Evolutionary conservation across 805 yeast genomes (phyloP).

Genomic region (Zygosaccharomyces kombuchaensis): DNA sequence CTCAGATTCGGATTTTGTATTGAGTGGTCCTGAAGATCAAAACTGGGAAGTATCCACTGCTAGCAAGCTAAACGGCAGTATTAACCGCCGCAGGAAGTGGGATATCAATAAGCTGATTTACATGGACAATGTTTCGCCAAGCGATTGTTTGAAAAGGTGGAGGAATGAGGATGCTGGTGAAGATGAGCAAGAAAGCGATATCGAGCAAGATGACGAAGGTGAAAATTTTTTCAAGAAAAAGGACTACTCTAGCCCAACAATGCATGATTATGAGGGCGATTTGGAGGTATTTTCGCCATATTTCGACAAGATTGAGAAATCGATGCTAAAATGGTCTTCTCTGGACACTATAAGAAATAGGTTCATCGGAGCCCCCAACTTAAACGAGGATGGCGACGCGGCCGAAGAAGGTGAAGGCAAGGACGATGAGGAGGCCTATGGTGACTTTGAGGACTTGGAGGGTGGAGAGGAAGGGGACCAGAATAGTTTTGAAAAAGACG

Average conservation of each 20-base stretch:
- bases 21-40: constrained; percentile 38
- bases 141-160: constrained; percentile 71
- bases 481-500: constrained; percentile 20
- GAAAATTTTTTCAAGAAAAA: constrained; percentile 57
- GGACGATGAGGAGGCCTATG: constrained; percentile 48
- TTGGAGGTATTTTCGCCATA: constrained; percentile 34
- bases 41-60: constrained; percentile 47
- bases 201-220: constrained; percentile 35
- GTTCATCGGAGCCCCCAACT: constrained; percentile 30
- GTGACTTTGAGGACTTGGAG: constrained; percentile 55
- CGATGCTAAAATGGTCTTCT: constrained; percentile 32
- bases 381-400: constrained; percentile 28
- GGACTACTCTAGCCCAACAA: constrained; percentile 27
- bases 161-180: constrained; percentile 46
- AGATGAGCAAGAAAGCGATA: constrained; percentile 41
- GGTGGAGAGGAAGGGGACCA: constrained; percentile 17
- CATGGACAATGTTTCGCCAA: constrained; percentile 70
- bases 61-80: constrained; percentile 50
- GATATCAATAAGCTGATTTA: constrained; percentile 78
- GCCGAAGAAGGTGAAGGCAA: constrained; percentile 33
- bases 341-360: constrained; percentile 29
- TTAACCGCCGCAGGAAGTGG: constrained; percentile 53
- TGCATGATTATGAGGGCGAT: constrained; percentile 21
- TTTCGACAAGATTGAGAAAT: constrained; percentile 32
- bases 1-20: constrained; percentile 50